phyloP scores from a whole-genome alignment of 495 filamentous ascomycete genomes.

The Xylaria cubensis region DNA sequence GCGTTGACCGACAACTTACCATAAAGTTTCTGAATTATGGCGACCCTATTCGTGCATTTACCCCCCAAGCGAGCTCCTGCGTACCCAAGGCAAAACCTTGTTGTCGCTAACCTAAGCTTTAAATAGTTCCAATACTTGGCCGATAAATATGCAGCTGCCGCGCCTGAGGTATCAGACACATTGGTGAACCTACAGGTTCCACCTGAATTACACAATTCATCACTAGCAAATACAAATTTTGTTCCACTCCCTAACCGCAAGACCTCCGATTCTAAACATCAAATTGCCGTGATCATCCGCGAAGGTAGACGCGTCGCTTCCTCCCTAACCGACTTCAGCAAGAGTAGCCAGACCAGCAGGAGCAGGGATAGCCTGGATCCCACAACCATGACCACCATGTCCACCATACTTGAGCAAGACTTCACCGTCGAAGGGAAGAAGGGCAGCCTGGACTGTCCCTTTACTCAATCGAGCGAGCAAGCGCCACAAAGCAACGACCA shows the following conservation, averaged over 20 bases:
- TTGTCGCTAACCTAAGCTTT: slow-evolving; percentile 27
- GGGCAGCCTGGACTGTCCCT: slow-evolving; percentile 67
- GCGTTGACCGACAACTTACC: slow-evolving; percentile 58
- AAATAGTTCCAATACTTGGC: slow-evolving; percentile 60
- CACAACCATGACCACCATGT: slow-evolving; percentile 54
- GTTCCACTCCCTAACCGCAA: slow-evolving; percentile 58
- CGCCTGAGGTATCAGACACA: slow-evolving; percentile 58
- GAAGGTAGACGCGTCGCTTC: slow-evolving; percentile 61
- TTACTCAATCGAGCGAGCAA: slow-evolving; percentile 46
- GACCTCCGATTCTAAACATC: slow-evolving; percentile 54
- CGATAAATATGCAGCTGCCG: slow-evolving; percentile 63
- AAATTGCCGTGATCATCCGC: slow-evolving; percentile 60
- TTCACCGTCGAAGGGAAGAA: slow-evolving; percentile 69
- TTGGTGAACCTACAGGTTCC: slow-evolving; percentile 63
- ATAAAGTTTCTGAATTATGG: slow-evolving; percentile 44
- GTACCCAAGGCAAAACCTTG: not conserved
- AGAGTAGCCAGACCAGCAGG: slow-evolving; percentile 47
- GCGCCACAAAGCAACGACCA: slow-evolving; percentile 31
- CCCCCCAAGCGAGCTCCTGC: not conserved
- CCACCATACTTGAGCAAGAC: slow-evolving; percentile 67
- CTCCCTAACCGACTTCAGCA: slow-evolving; percentile 46
- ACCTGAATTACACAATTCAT: slow-evolving; percentile 54
- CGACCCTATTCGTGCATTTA: slow-evolving; percentile 8
- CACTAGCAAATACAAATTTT: slow-evolving; percentile 49
- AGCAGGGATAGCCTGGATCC: slow-evolving; percentile 49